These are phyloP conservation scores for Talaromyces liani DNA, from an alignment of 495 filamentous ascomycete genomes.

Conservation along the genomic window DNA sequence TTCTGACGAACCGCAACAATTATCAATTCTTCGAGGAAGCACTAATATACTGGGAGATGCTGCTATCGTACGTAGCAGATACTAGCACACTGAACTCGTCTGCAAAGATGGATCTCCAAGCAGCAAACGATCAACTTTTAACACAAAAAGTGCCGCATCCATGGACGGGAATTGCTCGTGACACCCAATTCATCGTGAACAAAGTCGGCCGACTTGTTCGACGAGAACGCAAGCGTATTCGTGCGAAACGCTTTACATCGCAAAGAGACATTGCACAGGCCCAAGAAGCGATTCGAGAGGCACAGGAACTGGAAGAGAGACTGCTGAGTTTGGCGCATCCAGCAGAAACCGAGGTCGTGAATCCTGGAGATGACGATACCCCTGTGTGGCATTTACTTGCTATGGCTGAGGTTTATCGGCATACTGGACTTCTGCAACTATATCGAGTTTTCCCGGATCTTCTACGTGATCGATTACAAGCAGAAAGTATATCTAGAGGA, in stretches of 20 bases:
- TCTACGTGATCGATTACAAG: slow-evolving; percentile 16
- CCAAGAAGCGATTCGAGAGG: slow-evolving; percentile 36
- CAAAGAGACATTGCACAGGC: slow-evolving; percentile 32
- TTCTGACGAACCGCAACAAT: slow-evolving; percentile 31
- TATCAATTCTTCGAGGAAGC: slow-evolving; percentile 52
- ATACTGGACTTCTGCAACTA: slow-evolving; percentile 45
- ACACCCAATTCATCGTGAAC: slow-evolving; percentile 45
- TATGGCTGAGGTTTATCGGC: slow-evolving; percentile 51
- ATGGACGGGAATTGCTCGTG: slow-evolving; percentile 52
- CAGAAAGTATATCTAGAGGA: background rate
- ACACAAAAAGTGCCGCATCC: slow-evolving; percentile 45
- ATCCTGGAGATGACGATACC: slow-evolving; percentile 47
- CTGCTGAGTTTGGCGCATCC: slow-evolving; percentile 43
- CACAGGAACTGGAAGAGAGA: slow-evolving; percentile 41
- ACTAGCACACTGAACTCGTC: slow-evolving; percentile 27
- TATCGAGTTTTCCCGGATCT: slow-evolving; percentile 50
- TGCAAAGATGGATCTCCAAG: slow-evolving; percentile 18
- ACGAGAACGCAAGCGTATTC: slow-evolving; percentile 37
- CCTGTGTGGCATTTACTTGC: slow-evolving; percentile 48
- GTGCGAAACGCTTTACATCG: slow-evolving; percentile 27
- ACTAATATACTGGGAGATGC: slow-evolving; percentile 55
- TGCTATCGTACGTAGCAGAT: slow-evolving; percentile 48
- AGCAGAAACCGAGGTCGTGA: slow-evolving; percentile 39
- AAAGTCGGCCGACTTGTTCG: slow-evolving; percentile 48
- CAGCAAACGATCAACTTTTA: background rate